Conservation (phyloP, 2,329 filamentous ascomycete species). For the Fusarium longipes region DNA sequence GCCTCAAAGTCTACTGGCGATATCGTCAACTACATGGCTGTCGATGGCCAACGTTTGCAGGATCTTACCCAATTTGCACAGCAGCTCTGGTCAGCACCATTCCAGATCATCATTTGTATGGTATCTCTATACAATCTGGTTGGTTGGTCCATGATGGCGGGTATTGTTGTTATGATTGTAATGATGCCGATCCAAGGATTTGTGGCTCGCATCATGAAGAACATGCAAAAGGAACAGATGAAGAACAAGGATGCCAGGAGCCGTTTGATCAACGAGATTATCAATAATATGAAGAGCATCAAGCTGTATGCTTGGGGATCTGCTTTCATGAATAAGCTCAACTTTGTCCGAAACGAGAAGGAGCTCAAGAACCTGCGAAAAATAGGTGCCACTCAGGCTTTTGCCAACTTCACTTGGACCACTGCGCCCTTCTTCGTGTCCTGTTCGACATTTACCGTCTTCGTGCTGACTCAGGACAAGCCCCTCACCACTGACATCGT, state of each 20-base stretch:
- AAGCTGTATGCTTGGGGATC: conserved; percentile 98
- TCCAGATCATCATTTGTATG: conserved; percentile 97
- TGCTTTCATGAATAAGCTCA: conserved; percentile 97
- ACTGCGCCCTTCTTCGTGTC: conserved; percentile 98
- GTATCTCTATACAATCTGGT: conserved; percentile 94
- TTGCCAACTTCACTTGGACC: conserved; percentile 98
- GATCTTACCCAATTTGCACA: conserved; percentile 96
- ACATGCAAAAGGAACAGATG: conserved; percentile 95
- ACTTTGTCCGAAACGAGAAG: conserved; percentile 93
- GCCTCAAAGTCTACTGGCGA: conserved; percentile 92
- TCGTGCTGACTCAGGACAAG: conserved; percentile 83
- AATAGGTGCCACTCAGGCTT: conserved; percentile 92
- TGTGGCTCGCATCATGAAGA: conserved; percentile 94
- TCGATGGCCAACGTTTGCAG: conserved; percentile 94
- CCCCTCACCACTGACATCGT: conserved; percentile 94
- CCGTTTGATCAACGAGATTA: conserved; percentile 93
- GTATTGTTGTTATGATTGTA: conserved; percentile 92
- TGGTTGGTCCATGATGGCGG: conserved; percentile 93
- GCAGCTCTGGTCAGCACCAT: conserved; percentile 95
- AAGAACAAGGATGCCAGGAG: conserved; percentile 98
- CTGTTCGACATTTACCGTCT: conserved; percentile 94
- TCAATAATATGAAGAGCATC: conserved; percentile 99
- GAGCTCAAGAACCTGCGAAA: conserved; percentile 95
- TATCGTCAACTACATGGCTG: conserved; percentile 99
- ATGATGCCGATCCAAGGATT: conserved; percentile 97